Conservation (phyloP, 768 basidiomycete genomes). For the Tulasnella sp. region DNA sequence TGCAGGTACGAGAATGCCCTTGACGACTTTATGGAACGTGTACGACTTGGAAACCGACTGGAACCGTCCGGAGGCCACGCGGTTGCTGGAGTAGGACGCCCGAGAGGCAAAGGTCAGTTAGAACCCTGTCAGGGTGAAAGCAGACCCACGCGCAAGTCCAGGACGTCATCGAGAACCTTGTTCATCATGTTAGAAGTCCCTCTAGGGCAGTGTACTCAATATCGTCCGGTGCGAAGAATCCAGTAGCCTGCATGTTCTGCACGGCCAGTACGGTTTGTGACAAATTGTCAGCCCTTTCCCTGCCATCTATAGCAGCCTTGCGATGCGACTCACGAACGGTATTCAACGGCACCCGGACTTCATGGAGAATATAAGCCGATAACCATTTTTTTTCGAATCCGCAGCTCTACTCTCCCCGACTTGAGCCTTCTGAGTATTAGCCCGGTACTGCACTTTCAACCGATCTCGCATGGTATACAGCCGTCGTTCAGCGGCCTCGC, state of each 20-base stretch:
- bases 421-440: slow-evolving; percentile 54
- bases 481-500: slow-evolving; percentile 58
- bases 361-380: slow-evolving; percentile 44
- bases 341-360: slow-evolving; percentile 46
- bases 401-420: slow-evolving; percentile 59
- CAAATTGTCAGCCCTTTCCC: neutral
- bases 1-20: slow-evolving; percentile 34
- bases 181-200: slow-evolving; percentile 81
- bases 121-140: neutral
- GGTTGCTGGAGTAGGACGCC: slow-evolving; percentile 28
- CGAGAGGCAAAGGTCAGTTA: neutral
- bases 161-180: slow-evolving; percentile 43
- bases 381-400: slow-evolving; percentile 38
- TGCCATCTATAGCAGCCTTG: neutral
- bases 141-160: slow-evolving; percentile 36
- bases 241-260: slow-evolving; percentile 83
- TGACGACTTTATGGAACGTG: slow-evolving; percentile 37
- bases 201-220: slow-evolving; percentile 83
- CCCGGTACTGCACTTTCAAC: slow-evolving; percentile 62
- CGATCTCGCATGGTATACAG: slow-evolving; percentile 67
- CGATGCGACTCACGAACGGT: slow-evolving; percentile 34
- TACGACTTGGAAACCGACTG: slow-evolving; percentile 37
- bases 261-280: slow-evolving; percentile 56
- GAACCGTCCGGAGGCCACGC: slow-evolving; percentile 72
- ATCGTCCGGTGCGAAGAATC: slow-evolving; percentile 62